Conservation (phyloP, 2,329 filamentous ascomycete species). For the Arachnopeziza araneosa region DNA sequence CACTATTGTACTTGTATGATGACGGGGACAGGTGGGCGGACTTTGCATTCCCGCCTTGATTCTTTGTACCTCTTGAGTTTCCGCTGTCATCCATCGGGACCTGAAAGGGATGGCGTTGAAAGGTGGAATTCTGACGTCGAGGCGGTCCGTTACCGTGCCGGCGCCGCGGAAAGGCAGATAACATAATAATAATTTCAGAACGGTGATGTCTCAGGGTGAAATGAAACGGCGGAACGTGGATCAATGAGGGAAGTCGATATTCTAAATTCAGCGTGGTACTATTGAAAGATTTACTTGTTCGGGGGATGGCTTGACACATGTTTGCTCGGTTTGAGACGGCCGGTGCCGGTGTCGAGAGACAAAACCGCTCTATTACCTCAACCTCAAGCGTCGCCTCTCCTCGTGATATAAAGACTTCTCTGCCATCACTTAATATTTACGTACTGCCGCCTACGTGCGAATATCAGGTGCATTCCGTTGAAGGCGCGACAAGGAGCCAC, state of each 20-base stretch:
- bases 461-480: neutral
- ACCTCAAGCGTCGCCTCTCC: neutral
- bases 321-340: neutral
- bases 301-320: neutral
- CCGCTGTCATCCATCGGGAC: slow-evolving; percentile 13
- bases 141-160: neutral
- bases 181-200: neutral
- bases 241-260: neutral
- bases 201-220: neutral
- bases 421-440: neutral
- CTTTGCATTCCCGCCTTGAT: slow-evolving; percentile 7
- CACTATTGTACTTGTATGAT: slow-evolving; percentile 17
- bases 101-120: slow-evolving; percentile 15
- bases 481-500: neutral
- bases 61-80: slow-evolving; percentile 12
- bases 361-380: neutral
- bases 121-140: slow-evolving; percentile 2
- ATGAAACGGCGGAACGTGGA: neutral
- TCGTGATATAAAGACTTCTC: neutral
- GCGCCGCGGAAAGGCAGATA: neutral
- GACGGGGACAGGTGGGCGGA: slow-evolving; percentile 6
- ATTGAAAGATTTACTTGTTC: neutral
- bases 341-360: neutral
- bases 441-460: neutral
- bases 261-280: neutral